phyloP scores from a whole-genome alignment of 2,329 filamentous ascomycete species.

The Aspergillus udagawae region DNA sequence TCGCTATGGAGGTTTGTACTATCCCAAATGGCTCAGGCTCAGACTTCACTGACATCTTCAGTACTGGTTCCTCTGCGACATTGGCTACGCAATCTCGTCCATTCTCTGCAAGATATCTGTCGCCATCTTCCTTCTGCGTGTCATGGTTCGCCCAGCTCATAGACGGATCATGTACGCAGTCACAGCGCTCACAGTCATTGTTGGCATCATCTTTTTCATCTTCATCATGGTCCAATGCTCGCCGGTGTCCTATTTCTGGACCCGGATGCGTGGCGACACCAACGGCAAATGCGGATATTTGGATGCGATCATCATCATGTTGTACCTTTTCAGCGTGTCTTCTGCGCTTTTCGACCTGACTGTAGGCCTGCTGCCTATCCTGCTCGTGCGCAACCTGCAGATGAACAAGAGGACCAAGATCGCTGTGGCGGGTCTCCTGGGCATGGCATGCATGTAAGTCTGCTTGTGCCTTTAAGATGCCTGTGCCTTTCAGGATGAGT shows the following conservation, averaged over 20 bases:
- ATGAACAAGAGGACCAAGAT: slow-evolving; percentile 17
- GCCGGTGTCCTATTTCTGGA: slow-evolving; percentile 48
- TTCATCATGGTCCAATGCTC: slow-evolving; percentile 47
- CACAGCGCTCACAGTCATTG: slow-evolving; percentile 37
- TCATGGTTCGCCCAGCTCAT: slow-evolving; percentile 42
- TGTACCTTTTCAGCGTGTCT: slow-evolving; percentile 19
- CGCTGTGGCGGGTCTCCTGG: slow-evolving; percentile 14
- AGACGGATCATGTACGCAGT: slow-evolving; percentile 42
- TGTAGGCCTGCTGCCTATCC: slow-evolving; percentile 14
- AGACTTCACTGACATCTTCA: not conserved
- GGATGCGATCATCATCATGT: slow-evolving; percentile 6
- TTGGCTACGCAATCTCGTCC: slow-evolving; percentile 45
- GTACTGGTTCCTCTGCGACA: slow-evolving; percentile 48
- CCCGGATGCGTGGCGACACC: slow-evolving; percentile 2
- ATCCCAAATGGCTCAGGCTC: not conserved
- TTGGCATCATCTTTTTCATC: slow-evolving; percentile 44
- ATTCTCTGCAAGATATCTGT: slow-evolving; percentile 47
- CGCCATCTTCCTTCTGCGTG: slow-evolving; percentile 46
- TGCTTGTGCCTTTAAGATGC: not conserved
- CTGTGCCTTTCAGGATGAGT: not conserved
- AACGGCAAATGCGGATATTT: slow-evolving; percentile 11
- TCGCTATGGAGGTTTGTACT: slow-evolving; percentile 15
- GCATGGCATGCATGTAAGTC: slow-evolving; percentile 20
- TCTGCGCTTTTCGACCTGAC: slow-evolving; percentile 16
- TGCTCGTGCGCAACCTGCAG: slow-evolving; percentile 18